Evolutionary conservation across 1,284 basidiomycete genomes (phyloP).

Genomic region (Trichosporon sp.): DNA sequence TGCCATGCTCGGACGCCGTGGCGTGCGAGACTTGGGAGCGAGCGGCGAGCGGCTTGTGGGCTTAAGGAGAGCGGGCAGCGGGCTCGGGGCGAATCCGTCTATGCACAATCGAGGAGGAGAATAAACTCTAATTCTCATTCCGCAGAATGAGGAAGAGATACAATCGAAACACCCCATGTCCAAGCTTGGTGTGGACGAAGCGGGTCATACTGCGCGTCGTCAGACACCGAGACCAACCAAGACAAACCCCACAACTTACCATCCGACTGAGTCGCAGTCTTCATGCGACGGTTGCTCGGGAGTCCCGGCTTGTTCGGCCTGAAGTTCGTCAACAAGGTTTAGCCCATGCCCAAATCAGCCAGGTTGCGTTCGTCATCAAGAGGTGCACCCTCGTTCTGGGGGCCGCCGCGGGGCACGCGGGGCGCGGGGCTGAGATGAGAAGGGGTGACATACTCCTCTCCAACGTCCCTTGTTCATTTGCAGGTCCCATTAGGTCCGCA

Average conservation of each 20-base stretch:
- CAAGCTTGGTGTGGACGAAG: not conserved
- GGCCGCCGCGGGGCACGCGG: not conserved
- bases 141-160: not conserved
- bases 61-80: not conserved
- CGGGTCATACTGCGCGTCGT: not conserved
- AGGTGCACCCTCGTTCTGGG: not conserved
- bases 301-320: not conserved
- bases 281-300: not conserved
- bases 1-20: not conserved
- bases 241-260: not conserved
- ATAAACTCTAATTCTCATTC: constrained; percentile 1
- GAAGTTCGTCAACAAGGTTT: not conserved
- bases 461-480: not conserved
- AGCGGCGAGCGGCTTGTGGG: not conserved
- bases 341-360: not conserved
- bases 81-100: not conserved
- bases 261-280: not conserved
- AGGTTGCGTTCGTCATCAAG: not conserved
- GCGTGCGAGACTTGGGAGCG: not conserved
- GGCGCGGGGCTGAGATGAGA: not conserved
- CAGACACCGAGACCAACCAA: not conserved
- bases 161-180: not conserved
- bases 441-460: not conserved
- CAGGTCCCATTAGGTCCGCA: not conserved
- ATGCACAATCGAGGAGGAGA: not conserved